A percentile compares a stretch with the other conserved stretches of the same genome.
Evolutionary conservation across 2,329 filamentous ascomycete genomes (phyloP).

Genomic region (Pestalotiopsis sp.): DNA sequence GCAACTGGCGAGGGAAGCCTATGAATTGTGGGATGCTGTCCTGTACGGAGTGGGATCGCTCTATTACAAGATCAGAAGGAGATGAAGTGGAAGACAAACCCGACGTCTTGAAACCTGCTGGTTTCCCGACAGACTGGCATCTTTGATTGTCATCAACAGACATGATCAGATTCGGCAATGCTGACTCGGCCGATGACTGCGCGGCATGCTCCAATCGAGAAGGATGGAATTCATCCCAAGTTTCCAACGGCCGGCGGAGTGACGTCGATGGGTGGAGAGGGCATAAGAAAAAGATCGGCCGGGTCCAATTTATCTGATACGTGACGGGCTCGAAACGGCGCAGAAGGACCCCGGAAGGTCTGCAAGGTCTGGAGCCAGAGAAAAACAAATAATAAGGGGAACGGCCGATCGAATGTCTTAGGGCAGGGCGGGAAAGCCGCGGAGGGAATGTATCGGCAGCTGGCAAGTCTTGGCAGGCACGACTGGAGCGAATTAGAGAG

Average conservation of each 20-base stretch:
- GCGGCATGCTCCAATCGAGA: neutral
- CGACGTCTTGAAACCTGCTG: neutral
- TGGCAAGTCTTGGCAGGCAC: neutral
- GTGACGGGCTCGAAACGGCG: slow-evolving; percentile 3
- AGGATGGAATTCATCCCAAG: neutral
- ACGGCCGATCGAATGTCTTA: neutral
- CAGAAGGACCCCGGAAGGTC: neutral
- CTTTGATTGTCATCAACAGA: neutral
- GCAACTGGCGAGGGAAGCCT: slow-evolving; percentile 8
- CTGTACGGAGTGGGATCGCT: slow-evolving; percentile 12
- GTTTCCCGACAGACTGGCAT: neutral
- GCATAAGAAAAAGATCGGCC: slow-evolving; percentile 2
- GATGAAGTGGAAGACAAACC: neutral
- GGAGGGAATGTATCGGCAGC: neutral
- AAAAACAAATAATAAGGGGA: neutral
- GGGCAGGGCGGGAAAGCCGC: neutral
- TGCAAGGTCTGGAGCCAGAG: neutral
- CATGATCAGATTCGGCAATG: neutral
- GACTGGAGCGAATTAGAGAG: neutral
- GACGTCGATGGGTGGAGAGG: slow-evolving; percentile 3
- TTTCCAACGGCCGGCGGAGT: neutral
- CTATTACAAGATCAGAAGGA: slow-evolving; percentile 9
- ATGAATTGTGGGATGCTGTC: slow-evolving; percentile 14
- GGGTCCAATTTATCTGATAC: slow-evolving; percentile 10
- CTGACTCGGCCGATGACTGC: neutral